Base-by-base conservation (phyloP, 225 moss, liverwort and hornwort species). In the Pseudisothecium myosuroides region DNA sequence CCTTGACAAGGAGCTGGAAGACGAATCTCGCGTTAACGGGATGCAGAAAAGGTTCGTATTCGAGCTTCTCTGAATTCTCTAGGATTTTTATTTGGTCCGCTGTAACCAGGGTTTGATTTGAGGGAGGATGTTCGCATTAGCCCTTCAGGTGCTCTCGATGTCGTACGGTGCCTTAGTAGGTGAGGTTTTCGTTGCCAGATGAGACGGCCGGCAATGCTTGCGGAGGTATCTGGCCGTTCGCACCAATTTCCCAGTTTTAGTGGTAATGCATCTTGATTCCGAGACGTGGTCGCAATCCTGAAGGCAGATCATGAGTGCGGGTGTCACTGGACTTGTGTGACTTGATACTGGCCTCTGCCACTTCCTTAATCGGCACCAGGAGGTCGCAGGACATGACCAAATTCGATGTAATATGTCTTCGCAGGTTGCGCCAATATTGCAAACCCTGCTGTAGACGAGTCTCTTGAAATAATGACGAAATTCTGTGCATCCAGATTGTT, bases 11-110 rank as follows among this genome's bases (percentile, higher is more conserved):
- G 90, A 90, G 90, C 86, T 90, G 82, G 90, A 90, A 75, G 90
- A 90, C 66, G 90, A 90, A 39, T 90, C 90, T 76, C 90, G 68
- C 59, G 90, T 49, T 82, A 90, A 90, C 80, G 90, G 90, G 87
- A 45, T 76, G 86, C 90, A 90, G 86, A 86, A 76, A 71, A 90
- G 90, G 87, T 90, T 82, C 67, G 74, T 90, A 39, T 82, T 36
- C 26, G 73, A 76, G 86, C 56, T 90, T 86, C 74, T 43, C 37
- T 68, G 68, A 89, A 78, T 89, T 66, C 50, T 50, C n/a, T 17
- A 80, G 61, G 45, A 72, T 71, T 83, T 41, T 62, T 12, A 31
- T 72, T 62, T 85, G 37, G 24, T 80, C 11, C 14, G 49, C 24
- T 71, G 85, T 62, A 32, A 62, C 41, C 81, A 82, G 84, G 86